Base-by-base conservation (phyloP, 2,329 filamentous ascomycete species). In the Exophiala sideris region DNA sequence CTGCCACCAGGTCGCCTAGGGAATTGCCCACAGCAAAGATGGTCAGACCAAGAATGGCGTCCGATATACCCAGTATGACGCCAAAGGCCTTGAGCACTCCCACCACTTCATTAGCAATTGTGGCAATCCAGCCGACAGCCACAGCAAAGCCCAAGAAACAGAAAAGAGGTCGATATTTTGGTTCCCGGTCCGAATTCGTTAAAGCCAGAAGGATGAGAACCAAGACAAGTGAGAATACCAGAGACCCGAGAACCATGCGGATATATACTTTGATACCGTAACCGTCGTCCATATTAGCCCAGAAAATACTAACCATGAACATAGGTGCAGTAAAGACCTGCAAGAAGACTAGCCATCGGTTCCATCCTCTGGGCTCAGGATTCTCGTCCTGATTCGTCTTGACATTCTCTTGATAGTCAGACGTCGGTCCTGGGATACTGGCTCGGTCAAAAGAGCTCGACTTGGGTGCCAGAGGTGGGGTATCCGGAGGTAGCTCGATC, bases 1-100 rank as follows among this genome's bases (percentile, higher is more conserved):
- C 88, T 12, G 94, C 92, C 8, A 99, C 90, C 12, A 99, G 78
- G 66, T 99, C 94, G 35, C 94, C 92, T 7, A 97, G 79, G 7
- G 89, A 95, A 71, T 99, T 99, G 24, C 94, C 94, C 33, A 96
- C 90, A 2, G 94, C 94, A 69, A 99, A 99, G 50, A 99, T 86
- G 12, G 94, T 99, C 48, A 99, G 80, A 1, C 94, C 94, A 9
- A 99, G 80, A 59, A 99, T 89, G 3, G 94, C 94, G 71, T 99
- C 94, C 12, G 60, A 63, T 67, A 99, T 99, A 66, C 88, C 86
- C 52, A 96, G 76, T 47, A 99, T 89, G 29, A 97, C 88, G 7
- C 94, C 94, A 45, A 97, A 77, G 1, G 94, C 88, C 73, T 99
- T 97, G 60, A 99, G 80, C 5, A 96, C 88, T 32, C 90, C 91